Evolutionary conservation across 2,329 filamentous ascomycete species (phyloP).

Genomic region (Neoscytalidium dimidiatum): DNA sequence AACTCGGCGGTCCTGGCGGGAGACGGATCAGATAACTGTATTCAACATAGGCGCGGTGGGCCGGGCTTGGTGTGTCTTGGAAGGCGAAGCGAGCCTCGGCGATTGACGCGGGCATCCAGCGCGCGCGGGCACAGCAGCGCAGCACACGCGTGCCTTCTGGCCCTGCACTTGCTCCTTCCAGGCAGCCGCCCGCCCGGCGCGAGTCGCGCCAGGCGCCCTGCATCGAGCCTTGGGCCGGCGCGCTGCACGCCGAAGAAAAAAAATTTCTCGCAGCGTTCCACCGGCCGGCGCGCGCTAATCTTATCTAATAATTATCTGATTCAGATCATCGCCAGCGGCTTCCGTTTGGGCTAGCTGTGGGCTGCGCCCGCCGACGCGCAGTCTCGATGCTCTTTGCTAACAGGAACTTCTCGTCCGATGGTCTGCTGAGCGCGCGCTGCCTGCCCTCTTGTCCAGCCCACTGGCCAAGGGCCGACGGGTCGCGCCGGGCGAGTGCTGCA

Average conservation of each 20-base stretch:
- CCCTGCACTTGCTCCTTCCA: slow-evolving; percentile 14
- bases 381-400: slow-evolving; percentile 1
- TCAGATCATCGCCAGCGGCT: slow-evolving; percentile 14
- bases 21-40: slow-evolving; percentile 17
- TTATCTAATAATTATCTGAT: slow-evolving; percentile 23
- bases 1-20: slow-evolving; percentile 2
- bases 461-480: background rate
- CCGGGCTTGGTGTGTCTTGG: slow-evolving; percentile 3
- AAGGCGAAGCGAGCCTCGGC: slow-evolving; percentile 10
- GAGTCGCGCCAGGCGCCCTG: slow-evolving; percentile 9
- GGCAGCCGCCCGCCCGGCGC: background rate
- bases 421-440: slow-evolving; percentile 5
- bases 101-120: background rate
- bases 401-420: slow-evolving; percentile 11
- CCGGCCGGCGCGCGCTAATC: slow-evolving; percentile 14
- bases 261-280: slow-evolving; percentile 16
- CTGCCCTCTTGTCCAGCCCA: background rate
- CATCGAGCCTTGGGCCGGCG: background rate
- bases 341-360: slow-evolving; percentile 14
- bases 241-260: background rate
- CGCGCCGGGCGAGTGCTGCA: background rate
- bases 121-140: background rate
- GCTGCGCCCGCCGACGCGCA: background rate
- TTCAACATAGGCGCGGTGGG: slow-evolving; percentile 4
- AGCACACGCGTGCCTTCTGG: background rate